These are phyloP conservation scores for Colletotrichum lini DNA, from an alignment of 2,329 filamentous ascomycete species.

Conservation along the genomic window DNA sequence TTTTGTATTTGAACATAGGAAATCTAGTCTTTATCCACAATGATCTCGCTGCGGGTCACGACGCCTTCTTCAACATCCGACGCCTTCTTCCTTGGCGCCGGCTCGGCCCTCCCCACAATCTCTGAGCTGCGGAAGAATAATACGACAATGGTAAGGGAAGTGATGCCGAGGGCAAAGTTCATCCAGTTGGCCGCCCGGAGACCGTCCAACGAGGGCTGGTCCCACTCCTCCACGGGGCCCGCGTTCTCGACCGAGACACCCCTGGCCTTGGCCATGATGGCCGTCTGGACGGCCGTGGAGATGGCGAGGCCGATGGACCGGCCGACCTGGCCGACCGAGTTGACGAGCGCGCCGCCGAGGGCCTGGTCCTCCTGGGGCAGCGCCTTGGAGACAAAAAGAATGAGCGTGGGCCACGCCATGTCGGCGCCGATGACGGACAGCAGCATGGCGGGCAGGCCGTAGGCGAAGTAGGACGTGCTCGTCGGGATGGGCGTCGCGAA, in stretches of 20 bases:
- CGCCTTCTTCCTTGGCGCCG: slow-evolving; percentile 11
- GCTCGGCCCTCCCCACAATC: slow-evolving; percentile 61
- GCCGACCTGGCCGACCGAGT: slow-evolving; percentile 76
- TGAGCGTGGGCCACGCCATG: slow-evolving; percentile 75
- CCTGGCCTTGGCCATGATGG: slow-evolving; percentile 67
- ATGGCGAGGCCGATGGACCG: slow-evolving; percentile 77
- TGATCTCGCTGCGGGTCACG: slow-evolving; percentile 31
- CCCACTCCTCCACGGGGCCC: slow-evolving; percentile 59
- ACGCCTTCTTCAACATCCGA: slow-evolving; percentile 41
- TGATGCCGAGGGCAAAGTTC: slow-evolving; percentile 63
- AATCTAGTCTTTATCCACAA: slow-evolving; percentile 21
- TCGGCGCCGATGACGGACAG: slow-evolving; percentile 77
- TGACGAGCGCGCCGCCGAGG: slow-evolving; percentile 77
- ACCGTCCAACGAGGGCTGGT: slow-evolving; percentile 62
- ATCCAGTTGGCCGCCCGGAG: slow-evolving; percentile 67
- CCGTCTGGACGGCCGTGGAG: slow-evolving; percentile 75
- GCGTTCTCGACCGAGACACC: slow-evolving; percentile 60
- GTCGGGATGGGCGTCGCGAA: slow-evolving; percentile 75
- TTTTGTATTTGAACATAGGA: slow-evolving; percentile 19
- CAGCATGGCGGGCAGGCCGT: slow-evolving; percentile 76
- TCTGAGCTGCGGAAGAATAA: slow-evolving; percentile 67
- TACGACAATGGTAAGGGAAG: slow-evolving; percentile 60
- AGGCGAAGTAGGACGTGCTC: slow-evolving; percentile 76
- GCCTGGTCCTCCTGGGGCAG: slow-evolving; percentile 76
- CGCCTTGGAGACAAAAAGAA: slow-evolving; percentile 75